phyloP scores from a whole-genome alignment of 2,329 filamentous ascomycete genomes.

The Neonectria punicea region DNA sequence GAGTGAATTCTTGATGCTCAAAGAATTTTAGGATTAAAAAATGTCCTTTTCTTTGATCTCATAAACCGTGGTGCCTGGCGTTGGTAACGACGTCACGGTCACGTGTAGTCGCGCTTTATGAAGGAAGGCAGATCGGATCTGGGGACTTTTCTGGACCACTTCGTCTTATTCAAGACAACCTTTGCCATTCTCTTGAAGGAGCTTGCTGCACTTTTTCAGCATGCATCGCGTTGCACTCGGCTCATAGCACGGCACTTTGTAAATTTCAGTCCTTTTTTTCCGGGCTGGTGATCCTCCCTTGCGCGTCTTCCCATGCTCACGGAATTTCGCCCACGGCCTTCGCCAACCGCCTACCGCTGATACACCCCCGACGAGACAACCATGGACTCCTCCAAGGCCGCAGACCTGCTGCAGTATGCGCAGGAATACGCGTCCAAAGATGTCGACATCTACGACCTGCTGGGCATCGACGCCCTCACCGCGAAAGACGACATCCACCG shows the following conservation, averaged over 20 bases:
- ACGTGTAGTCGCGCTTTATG: constrained; percentile 18
- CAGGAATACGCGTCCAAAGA: constrained; percentile 69
- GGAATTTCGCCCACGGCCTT: neutral
- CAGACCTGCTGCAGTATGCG: constrained; percentile 63
- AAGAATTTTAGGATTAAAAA: neutral
- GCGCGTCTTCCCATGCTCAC: neutral
- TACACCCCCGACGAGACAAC: constrained; percentile 1
- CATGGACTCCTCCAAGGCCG: constrained; percentile 53
- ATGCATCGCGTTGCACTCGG: constrained; percentile 2
- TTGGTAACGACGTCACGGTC: neutral
- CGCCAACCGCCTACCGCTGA: constrained; percentile 3
- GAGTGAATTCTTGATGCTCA: neutral
- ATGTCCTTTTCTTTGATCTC: neutral
- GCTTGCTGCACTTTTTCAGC: neutral
- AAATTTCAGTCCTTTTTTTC: neutral
- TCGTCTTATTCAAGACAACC: neutral
- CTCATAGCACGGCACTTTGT: neutral
- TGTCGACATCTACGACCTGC: constrained; percentile 81
- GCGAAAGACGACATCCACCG: constrained; percentile 79
- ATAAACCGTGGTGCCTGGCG: neutral
- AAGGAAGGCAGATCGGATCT: constrained; percentile 1
- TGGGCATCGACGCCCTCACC: constrained; percentile 73
- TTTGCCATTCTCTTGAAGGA: neutral
- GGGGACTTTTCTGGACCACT: constrained; percentile 8
- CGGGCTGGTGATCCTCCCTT: neutral